Percentiles rank a stretch among this genome's conserved stretches.
phyloP scores from a whole-genome alignment of 1,284 basidiomycete genomes.

The Erythrobasidium hasegawianum region DNA sequence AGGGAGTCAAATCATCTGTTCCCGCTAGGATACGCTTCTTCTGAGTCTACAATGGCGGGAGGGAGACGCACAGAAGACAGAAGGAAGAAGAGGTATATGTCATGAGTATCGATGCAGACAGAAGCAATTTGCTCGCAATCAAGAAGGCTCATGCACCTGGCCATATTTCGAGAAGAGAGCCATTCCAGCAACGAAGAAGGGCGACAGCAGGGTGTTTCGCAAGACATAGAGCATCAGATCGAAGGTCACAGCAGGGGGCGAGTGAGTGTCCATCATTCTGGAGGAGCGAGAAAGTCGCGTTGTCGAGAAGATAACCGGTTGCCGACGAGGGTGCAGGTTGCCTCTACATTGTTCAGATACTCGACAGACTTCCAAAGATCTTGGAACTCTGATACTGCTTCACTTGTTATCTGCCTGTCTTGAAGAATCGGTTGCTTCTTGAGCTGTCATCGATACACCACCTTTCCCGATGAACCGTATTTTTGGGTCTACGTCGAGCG shows the following conservation, averaged over 20 bases:
- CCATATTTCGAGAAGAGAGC: conserved; percentile 1
- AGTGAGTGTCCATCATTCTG: background rate
- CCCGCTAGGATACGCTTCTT: conserved; percentile 7
- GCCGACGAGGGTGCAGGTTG: too few species aligned
- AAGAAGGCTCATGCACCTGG: conserved; percentile 1
- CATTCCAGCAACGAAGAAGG: conserved; percentile 6
- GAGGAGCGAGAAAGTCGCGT: too few species aligned
- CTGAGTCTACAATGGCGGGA: background rate
- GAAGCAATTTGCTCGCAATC: too few species aligned
- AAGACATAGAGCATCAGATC: conserved; percentile 12
- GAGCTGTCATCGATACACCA: too few species aligned
- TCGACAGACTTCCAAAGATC: too few species aligned
- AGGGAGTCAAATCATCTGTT: background rate
- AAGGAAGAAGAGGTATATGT: background rate
- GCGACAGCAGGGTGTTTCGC: conserved; percentile 8
- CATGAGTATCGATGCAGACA: background rate
- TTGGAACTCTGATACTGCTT: too few species aligned
- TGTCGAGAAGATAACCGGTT: too few species aligned
- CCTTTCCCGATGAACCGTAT: conserved; percentile 50
- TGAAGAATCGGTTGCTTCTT: too few species aligned
- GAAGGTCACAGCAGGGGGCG: conserved; percentile 2
- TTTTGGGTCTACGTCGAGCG: conserved; percentile 50
- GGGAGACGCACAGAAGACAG: background rate
- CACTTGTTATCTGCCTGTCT: background rate
- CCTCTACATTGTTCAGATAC: too few species aligned